phyloP scores from a whole-genome alignment of 2,329 filamentous ascomycete genomes.

The Fusarium pseudocircinatum region DNA sequence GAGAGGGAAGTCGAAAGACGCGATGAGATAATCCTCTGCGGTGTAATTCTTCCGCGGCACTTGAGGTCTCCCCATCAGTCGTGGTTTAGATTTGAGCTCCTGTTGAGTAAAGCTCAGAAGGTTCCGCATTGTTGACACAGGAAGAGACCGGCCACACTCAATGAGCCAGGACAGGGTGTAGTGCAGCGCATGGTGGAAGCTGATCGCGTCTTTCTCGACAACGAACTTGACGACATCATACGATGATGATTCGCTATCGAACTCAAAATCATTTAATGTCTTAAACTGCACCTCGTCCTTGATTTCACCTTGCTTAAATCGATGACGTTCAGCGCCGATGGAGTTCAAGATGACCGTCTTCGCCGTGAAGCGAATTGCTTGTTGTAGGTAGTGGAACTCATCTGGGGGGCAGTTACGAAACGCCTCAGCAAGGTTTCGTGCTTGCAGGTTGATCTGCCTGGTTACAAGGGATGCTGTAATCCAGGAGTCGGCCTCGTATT shows the following conservation, averaged over 20 bases:
- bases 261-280: constrained; percentile 79
- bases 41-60: constrained; percentile 66
- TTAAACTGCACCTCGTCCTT: constrained; percentile 89
- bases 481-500: constrained; percentile 98
- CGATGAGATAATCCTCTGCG: constrained; percentile 83
- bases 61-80: constrained; percentile 68
- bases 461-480: constrained; percentile 96
- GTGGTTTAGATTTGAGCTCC: constrained; percentile 73
- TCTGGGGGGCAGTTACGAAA: constrained; percentile 77
- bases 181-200: constrained; percentile 96
- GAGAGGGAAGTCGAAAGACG: constrained; percentile 91
- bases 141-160: constrained; percentile 84
- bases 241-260: constrained; percentile 67
- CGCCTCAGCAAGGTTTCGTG: constrained; percentile 86
- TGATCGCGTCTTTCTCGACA: constrained; percentile 90
- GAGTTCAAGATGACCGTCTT: constrained; percentile 90
- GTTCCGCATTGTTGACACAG: constrained; percentile 70
- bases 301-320: constrained; percentile 88
- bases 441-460: constrained; percentile 92
- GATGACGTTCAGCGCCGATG: constrained; percentile 83
- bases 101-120: constrained; percentile 77
- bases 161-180: constrained; percentile 97
- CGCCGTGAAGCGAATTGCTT: constrained; percentile 77
- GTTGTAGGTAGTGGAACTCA: constrained; percentile 71
- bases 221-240: constrained; percentile 85